Percentiles rank a stretch among this genome's conserved stretches.
phyloP scores from a whole-genome alignment of 164 flowering plant genomes.

The Magnolia sinica region DNA sequence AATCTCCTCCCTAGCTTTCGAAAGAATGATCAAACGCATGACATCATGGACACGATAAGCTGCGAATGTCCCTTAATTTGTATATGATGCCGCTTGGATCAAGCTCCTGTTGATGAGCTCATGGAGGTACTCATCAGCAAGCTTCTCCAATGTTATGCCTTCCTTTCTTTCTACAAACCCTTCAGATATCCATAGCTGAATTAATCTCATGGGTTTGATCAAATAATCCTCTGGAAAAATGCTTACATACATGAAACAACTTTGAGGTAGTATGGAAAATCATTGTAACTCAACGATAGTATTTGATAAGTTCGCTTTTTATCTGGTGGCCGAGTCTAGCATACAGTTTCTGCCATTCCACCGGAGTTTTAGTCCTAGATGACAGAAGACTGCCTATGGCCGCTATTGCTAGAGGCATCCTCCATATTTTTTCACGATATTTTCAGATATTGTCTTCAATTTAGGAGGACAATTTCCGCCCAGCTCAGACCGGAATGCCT shows the following conservation, averaged over 20 bases:
- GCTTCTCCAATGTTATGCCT: constrained; percentile 7
- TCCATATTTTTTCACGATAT: neutral
- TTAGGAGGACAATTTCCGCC: neutral
- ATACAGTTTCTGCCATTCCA: neutral
- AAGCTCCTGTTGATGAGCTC: constrained; percentile 15
- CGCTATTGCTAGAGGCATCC: constrained; percentile 2
- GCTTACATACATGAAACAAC: constrained; percentile 11
- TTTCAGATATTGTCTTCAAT: neutral
- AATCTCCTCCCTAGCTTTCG: constrained; percentile 3
- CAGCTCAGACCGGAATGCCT: neutral
- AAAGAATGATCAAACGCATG: neutral
- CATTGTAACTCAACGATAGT: constrained; percentile 10
- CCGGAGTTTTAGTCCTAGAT: neutral
- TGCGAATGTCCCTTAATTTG: neutral
- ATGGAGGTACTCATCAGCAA: constrained; percentile 10
- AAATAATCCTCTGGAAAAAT: constrained; percentile 7
- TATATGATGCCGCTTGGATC: constrained; percentile 6
- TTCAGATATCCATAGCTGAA: constrained; percentile 4
- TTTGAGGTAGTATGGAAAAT: constrained; percentile 14
- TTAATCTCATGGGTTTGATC: neutral
- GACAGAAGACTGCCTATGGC: neutral
- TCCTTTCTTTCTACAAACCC: neutral
- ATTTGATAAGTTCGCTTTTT: neutral
- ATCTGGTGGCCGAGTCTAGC: neutral
- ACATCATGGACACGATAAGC: constrained; percentile 9